phyloP scores from a whole-genome alignment of 2,329 filamentous ascomycete genomes.

The Coniella vitis region DNA sequence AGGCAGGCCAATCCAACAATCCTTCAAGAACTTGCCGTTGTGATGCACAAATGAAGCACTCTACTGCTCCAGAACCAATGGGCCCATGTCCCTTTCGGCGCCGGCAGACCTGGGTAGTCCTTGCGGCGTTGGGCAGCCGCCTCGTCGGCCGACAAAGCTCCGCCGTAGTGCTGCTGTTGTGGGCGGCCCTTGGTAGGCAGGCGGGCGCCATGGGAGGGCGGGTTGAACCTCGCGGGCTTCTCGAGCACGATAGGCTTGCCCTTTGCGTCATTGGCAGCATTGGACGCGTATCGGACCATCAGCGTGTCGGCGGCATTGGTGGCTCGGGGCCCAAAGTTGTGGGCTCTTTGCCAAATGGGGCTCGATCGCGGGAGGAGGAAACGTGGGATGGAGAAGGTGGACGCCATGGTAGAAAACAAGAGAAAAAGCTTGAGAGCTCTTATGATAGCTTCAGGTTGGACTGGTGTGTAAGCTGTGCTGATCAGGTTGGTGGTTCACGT shows the following conservation, averaged over 20 bases:
- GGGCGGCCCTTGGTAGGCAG: constrained; percentile 48
- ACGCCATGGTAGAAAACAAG: constrained; percentile 30
- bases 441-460: not conserved
- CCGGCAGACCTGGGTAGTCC: constrained; percentile 85
- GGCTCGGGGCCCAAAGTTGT: constrained; percentile 19
- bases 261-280: constrained; percentile 30
- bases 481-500: no score
- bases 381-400: constrained; percentile 51
- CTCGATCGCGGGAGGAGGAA: constrained; percentile 61
- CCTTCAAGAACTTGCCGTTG: constrained; percentile 51
- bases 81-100: constrained; percentile 72
- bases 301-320: constrained; percentile 24
- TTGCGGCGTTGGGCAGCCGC: constrained; percentile 57
- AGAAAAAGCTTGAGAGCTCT: not conserved
- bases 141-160: constrained; percentile 60
- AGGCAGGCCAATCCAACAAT: no score
- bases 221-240: constrained; percentile 83
- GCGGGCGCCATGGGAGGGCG: constrained; percentile 78
- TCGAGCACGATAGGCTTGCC: constrained; percentile 62
- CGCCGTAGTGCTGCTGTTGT: constrained; percentile 67
- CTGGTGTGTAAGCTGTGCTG: no score
- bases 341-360: constrained; percentile 44
- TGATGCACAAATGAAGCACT: constrained; percentile 73
- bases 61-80: constrained; percentile 78
- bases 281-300: constrained; percentile 25